Conservation (phyloP, 352 stramenopile genomes). For the Globisporangium irregulare region DNA sequence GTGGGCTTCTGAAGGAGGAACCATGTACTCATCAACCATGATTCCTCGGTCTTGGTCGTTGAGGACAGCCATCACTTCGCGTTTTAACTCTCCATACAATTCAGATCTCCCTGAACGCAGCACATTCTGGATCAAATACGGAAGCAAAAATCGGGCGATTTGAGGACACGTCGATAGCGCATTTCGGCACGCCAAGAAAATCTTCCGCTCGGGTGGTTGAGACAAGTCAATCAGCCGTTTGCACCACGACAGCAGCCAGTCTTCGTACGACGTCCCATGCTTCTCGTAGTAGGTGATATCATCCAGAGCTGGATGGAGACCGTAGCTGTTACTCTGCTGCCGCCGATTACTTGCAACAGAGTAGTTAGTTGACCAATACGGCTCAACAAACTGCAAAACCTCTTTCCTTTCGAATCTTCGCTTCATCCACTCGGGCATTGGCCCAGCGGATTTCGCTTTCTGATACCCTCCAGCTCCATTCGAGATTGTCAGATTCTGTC, state of each 20-base stretch:
- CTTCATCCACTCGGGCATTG: constrained; percentile 86
- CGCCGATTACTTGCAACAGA: constrained; percentile 25
- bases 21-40: constrained; percentile 48
- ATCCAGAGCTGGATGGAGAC: constrained; percentile 23
- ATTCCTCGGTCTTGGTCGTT: constrained; percentile 64
- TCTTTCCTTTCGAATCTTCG: constrained; percentile 79
- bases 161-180: constrained; percentile 65
- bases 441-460: constrained; percentile 14
- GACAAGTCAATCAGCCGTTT: constrained; percentile 71
- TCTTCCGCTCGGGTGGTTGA: constrained; percentile 79
- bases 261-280: constrained; percentile 71
- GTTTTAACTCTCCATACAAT: constrained; percentile 71
- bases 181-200: constrained; percentile 69
- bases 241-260: constrained; percentile 82
- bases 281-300: constrained; percentile 75
- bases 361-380: constrained; percentile 90
- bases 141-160: constrained; percentile 76
- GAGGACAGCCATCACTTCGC: constrained; percentile 79
- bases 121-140: constrained; percentile 86
- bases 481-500: constrained; percentile 30
- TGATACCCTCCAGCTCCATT: constrained; percentile 7
- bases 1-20: constrained; percentile 29
- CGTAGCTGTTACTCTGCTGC: constrained; percentile 12
- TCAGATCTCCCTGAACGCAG: constrained; percentile 58
- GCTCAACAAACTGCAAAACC: constrained; percentile 85